Conservation (phyloP, 2,329 filamentous ascomycete genomes). For the Chrysosporium keratinophilum region DNA sequence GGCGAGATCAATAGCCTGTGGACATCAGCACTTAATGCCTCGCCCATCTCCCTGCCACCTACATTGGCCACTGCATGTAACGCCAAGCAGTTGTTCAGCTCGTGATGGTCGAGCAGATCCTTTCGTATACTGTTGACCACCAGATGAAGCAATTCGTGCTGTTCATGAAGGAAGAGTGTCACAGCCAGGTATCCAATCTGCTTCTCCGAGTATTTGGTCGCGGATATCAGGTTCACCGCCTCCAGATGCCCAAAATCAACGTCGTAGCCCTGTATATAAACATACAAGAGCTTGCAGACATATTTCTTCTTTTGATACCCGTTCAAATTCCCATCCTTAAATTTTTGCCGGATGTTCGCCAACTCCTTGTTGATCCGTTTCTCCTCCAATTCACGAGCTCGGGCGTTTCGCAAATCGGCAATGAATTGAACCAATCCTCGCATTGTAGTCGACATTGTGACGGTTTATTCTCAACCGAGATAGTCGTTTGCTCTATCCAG, state of each 20-base stretch:
- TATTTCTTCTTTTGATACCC: conserved; percentile 99
- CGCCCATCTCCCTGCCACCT: conserved; percentile 91
- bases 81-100: conserved; percentile 93
- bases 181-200: conserved; percentile 98
- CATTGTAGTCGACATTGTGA: conserved; percentile 38
- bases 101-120: conserved; percentile 86
- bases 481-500: conserved; percentile 1
- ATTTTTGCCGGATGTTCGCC: conserved; percentile 96
- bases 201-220: conserved; percentile 96
- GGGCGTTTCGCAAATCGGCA: conserved; percentile 85
- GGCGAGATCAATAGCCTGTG: conserved; percentile 90
- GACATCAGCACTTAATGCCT: conserved; percentile 82
- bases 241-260: conserved; percentile 98
- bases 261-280: conserved; percentile 98
- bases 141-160: conserved; percentile 88
- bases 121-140: conserved; percentile 99
- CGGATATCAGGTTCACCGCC: conserved; percentile 93
- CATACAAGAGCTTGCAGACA: conserved; percentile 98
- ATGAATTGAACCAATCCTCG: conserved; percentile 92
- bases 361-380: conserved; percentile 99
- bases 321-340: conserved; percentile 86
- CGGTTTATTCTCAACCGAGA: not conserved
- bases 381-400: conserved; percentile 91
- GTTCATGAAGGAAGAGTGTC: conserved; percentile 91
- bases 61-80: conserved; percentile 97